These are phyloP conservation scores for Lodderomyces theae DNA, from an alignment of 1,139 yeast species.

Conservation along the genomic window DNA sequence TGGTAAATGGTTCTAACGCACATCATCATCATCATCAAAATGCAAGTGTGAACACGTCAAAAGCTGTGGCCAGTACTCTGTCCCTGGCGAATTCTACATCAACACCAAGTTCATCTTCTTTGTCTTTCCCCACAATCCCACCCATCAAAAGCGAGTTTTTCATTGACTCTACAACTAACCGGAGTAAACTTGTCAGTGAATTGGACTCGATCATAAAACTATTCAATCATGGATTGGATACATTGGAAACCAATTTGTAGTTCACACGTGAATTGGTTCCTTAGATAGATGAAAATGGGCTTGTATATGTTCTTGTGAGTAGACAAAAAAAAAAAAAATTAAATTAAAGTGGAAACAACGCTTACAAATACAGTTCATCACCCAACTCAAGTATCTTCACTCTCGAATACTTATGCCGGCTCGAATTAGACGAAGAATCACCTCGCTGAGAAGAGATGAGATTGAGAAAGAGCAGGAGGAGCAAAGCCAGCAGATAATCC, in stretches of 20 bases:
- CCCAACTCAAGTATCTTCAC: background rate
- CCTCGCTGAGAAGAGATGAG: slow-evolving; percentile 46
- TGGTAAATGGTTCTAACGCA: background rate
- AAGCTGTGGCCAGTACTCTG: background rate
- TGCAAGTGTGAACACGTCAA: background rate
- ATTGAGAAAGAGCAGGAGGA: slow-evolving; percentile 46
- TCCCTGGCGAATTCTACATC: background rate
- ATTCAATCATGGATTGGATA: slow-evolving; percentile 42
- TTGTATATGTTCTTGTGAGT: background rate
- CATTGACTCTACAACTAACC: slow-evolving; percentile 34
- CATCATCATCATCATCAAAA: background rate
- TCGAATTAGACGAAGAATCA: slow-evolving; percentile 46
- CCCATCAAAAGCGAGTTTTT: slow-evolving; percentile 38
- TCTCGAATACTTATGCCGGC: slow-evolving; percentile 30
- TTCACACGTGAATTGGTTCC: background rate
- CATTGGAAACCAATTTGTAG: slow-evolving; percentile 32
- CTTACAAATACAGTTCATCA: background rate
- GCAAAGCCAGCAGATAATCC: slow-evolving; percentile 41
- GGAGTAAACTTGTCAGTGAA: slow-evolving; percentile 34
- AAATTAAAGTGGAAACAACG: too few species aligned
- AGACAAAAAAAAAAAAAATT: background rate
- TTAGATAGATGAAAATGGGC: too few species aligned
- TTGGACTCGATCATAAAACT: slow-evolving; percentile 39
- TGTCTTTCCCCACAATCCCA: slow-evolving; percentile 38
- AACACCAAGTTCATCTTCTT: background rate